Conservation (phyloP, 2,329 filamentous ascomycete species). For the Dothiorella sarmentorum region DNA sequence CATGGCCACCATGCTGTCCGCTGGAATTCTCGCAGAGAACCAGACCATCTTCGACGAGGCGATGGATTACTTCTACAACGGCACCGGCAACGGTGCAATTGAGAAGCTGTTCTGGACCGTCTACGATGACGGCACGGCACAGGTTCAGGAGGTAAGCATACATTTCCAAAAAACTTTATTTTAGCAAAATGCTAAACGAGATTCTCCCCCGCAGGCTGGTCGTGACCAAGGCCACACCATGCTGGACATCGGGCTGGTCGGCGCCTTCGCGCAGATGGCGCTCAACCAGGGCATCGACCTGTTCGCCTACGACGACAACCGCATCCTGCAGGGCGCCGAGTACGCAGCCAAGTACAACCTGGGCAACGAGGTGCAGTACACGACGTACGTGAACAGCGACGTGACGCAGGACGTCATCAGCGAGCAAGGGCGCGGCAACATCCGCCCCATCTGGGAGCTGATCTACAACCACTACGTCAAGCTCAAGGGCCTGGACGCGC, state of each 20-base stretch:
- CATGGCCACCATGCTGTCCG: slow-evolving; percentile 40
- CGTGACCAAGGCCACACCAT: slow-evolving; percentile 47
- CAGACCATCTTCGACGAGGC: slow-evolving; percentile 40
- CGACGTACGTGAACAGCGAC: slow-evolving; percentile 38
- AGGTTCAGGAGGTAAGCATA: background rate
- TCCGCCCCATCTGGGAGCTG: slow-evolving; percentile 41
- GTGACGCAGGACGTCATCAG: slow-evolving; percentile 37
- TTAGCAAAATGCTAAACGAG: slow-evolving; percentile 36
- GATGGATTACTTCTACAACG: slow-evolving; percentile 41
- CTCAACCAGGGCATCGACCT: slow-evolving; percentile 45
- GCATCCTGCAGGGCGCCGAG: slow-evolving; percentile 38
- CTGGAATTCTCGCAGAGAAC: slow-evolving; percentile 45
- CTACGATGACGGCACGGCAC: slow-evolving; percentile 5
- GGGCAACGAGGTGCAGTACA: slow-evolving; percentile 43
- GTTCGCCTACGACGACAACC: slow-evolving; percentile 34
- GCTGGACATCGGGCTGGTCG: slow-evolving; percentile 40
- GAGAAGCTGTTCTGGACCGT: slow-evolving; percentile 30
- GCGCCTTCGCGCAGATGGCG: slow-evolving; percentile 41
- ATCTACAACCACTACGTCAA: slow-evolving; percentile 38
- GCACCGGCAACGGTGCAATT: slow-evolving; percentile 39
- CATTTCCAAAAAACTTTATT: slow-evolving; percentile 24
- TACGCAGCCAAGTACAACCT: slow-evolving; percentile 44
- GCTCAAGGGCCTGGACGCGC: slow-evolving; percentile 37
- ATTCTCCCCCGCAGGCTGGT: slow-evolving; percentile 43
- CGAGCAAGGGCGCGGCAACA: slow-evolving; percentile 29